These are phyloP conservation scores for Zalerion maritima DNA, from an alignment of 495 filamentous ascomycete genomes.

Conservation along the genomic window DNA sequence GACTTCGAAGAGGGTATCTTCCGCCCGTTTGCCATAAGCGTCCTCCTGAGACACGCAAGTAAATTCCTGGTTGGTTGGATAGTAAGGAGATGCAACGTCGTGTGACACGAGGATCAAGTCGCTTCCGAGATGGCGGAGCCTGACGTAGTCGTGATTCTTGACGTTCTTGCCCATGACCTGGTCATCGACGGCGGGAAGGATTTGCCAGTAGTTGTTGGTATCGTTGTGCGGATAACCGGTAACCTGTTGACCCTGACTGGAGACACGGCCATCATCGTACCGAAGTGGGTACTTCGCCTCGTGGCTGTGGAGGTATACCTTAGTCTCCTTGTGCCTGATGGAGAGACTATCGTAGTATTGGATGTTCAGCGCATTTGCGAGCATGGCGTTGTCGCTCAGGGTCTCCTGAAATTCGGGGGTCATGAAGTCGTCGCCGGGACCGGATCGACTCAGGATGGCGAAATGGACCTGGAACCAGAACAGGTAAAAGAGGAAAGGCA, in stretches of 20 bases:
- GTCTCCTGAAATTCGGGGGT: constrained; percentile 96
- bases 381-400: constrained; percentile 83
- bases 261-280: constrained; percentile 95
- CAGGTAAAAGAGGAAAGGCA: constrained; percentile 94
- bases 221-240: constrained; percentile 97
- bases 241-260: constrained; percentile 94
- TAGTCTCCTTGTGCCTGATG: constrained; percentile 91
- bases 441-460: constrained; percentile 70
- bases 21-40: constrained; percentile 61
- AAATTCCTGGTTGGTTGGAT: constrained; percentile 96
- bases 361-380: constrained; percentile 66
- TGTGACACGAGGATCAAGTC: constrained; percentile 84
- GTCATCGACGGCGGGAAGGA: constrained; percentile 53
- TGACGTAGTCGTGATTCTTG: constrained; percentile 73
- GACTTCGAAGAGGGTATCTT: constrained; percentile 89
- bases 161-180: constrained; percentile 45
- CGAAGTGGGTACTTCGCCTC: constrained; percentile 76
- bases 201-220: constrained; percentile 97
- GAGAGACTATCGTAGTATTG: constrained; percentile 83
- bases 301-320: constrained; percentile 90
- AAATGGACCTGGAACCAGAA: constrained; percentile 99
- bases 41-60: constrained; percentile 64
- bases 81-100: constrained; percentile 95
- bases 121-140: constrained; percentile 77
- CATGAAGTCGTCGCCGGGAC: constrained; percentile 98